These are phyloP conservation scores for Diplodia scrobiculata DNA, from an alignment of 2,329 filamentous ascomycete genomes.

Conservation along the genomic window DNA sequence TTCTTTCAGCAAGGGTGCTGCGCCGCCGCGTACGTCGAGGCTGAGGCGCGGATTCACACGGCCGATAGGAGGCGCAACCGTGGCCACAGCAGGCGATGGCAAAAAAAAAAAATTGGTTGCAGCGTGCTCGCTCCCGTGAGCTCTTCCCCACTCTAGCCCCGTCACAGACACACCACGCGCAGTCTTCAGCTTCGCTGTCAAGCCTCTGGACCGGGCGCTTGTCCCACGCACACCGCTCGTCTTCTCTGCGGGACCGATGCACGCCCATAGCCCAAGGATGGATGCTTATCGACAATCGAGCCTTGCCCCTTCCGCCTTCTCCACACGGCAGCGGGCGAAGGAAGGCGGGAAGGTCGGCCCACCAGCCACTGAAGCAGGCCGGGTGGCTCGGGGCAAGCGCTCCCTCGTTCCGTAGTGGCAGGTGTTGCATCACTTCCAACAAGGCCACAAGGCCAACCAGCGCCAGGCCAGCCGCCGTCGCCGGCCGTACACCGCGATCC, in stretches of 20 bases:
- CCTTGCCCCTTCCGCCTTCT: not conserved
- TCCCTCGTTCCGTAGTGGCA: constrained; percentile 1
- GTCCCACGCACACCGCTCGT: constrained; percentile 25
- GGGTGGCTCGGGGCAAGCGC: constrained; percentile 7
- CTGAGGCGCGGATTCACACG: constrained; percentile 4
- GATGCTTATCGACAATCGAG: constrained; percentile 20
- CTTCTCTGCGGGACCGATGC: not conserved
- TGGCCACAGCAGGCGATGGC: not conserved
- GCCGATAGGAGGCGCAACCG: not conserved
- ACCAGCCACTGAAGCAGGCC: not conserved
- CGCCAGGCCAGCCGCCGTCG: not conserved
- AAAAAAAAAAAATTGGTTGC: not conserved
- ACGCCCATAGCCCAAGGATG: not conserved
- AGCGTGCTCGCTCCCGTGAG: constrained; percentile 15
- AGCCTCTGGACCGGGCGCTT: constrained; percentile 12
- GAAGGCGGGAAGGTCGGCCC: constrained; percentile 17
- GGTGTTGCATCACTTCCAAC: constrained; percentile 10
- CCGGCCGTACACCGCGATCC: constrained; percentile 4
- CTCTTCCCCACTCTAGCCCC: constrained; percentile 9
- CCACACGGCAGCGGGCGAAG: constrained; percentile 11
- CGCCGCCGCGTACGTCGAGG: not conserved
- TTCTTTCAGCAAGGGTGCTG: constrained; percentile 5
- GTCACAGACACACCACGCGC: constrained; percentile 21
- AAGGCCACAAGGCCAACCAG: constrained; percentile 25
- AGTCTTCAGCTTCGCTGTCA: constrained; percentile 26